These are phyloP conservation scores for Boletus speciosus DNA, from an alignment of 768 basidiomycete genomes.

Conservation along the genomic window DNA sequence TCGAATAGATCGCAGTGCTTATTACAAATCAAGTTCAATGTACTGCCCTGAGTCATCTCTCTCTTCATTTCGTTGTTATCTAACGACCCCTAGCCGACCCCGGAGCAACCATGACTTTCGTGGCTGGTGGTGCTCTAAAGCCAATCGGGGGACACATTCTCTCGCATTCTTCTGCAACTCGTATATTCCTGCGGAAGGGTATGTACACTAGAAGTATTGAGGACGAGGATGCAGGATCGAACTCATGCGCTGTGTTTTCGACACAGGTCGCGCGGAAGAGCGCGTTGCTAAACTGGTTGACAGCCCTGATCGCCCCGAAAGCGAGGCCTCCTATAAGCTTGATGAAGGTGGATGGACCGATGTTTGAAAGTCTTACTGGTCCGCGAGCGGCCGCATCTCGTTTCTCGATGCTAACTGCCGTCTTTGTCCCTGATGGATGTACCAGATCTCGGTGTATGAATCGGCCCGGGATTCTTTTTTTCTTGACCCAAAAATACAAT, in stretches of 20 bases:
- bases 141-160: slow-evolving; percentile 89
- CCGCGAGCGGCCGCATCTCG: background rate
- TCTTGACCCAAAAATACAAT: background rate
- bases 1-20: slow-evolving; percentile 68
- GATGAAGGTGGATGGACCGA: slow-evolving; percentile 91
- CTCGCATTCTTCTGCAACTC: slow-evolving; percentile 83
- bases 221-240: background rate
- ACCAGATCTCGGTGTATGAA: background rate
- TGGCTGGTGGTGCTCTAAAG: slow-evolving; percentile 88
- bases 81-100: slow-evolving; percentile 67
- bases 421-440: background rate
- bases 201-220: slow-evolving; percentile 3
- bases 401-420: background rate
- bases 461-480: background rate
- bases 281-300: slow-evolving; percentile 89
- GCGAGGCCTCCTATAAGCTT: slow-evolving; percentile 87
- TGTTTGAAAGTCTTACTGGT: slow-evolving; percentile 43
- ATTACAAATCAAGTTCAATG: slow-evolving; percentile 94
- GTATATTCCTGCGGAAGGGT: slow-evolving; percentile 89
- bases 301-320: slow-evolving; percentile 85
- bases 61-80: background rate
- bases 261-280: slow-evolving; percentile 79
- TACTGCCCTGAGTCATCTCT: slow-evolving; percentile 24
- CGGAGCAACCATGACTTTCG: slow-evolving; percentile 93
- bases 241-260: background rate